phyloP scores from a whole-genome alignment of 2,329 filamentous ascomycete species.

The Pseudomassariella vexata region DNA sequence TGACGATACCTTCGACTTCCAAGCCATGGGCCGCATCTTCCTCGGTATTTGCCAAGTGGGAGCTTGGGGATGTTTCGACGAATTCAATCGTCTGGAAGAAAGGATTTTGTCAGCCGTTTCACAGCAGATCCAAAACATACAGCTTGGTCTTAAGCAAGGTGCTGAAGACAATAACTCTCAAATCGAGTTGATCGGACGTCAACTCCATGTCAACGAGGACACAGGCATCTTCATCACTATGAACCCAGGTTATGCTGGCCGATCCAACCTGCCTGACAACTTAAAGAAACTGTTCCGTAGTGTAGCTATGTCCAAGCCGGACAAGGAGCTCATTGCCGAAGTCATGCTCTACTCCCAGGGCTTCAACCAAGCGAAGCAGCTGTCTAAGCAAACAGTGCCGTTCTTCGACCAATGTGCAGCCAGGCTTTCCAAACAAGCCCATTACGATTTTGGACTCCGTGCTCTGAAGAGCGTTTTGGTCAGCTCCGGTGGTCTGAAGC shows the following conservation, averaged over 20 bases:
- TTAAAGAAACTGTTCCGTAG: constrained; percentile 99
- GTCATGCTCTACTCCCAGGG: constrained; percentile 99
- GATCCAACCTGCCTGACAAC: constrained; percentile 97
- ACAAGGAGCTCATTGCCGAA: constrained; percentile 98
- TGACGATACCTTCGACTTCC: constrained; percentile 99
- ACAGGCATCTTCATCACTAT: constrained; percentile 99
- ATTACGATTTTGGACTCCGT: constrained; percentile 98
- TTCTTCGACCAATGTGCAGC: constrained; percentile 92
- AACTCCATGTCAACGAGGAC: constrained; percentile 82
- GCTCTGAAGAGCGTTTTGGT: constrained; percentile 97
- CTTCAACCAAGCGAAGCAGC: constrained; percentile 89
- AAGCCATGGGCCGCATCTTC: constrained; percentile 99
- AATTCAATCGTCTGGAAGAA: constrained; percentile 99
- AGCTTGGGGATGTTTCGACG: constrained; percentile 99
- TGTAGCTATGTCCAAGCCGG: constrained; percentile 98
- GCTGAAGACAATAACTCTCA: constrained; percentile 76
- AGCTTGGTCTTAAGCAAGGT: constrained; percentile 85
- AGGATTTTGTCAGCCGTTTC: constrained; percentile 96
- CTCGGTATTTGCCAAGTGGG: constrained; percentile 98
- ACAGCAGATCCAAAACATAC: constrained; percentile 98
- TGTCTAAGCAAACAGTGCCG: constrained; percentile 93
- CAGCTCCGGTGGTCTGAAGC: constrained; percentile 93
- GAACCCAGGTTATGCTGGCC: constrained; percentile 98
- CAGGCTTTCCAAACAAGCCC: constrained; percentile 86
- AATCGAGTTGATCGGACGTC: constrained; percentile 90